Base-by-base conservation (phyloP, 2,329 filamentous ascomycete genomes). In the Cryphonectria japonica region DNA sequence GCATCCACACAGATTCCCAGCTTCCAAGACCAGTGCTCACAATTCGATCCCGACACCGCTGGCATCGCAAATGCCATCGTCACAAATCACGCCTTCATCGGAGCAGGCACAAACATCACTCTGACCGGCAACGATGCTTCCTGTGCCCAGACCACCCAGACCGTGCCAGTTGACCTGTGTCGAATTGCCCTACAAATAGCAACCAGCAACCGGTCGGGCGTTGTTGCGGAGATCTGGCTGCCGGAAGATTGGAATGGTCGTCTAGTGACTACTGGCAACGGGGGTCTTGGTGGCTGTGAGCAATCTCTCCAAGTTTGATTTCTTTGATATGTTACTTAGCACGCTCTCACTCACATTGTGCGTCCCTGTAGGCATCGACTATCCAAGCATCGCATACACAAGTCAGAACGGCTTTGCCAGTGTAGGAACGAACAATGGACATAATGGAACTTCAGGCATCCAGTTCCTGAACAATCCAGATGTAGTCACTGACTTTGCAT, bases 401-500 rank as follows among this genome's bases (percentile, higher is more conserved):
- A 76, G 80, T 8, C 75, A 77, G 2, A 75, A 82, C 16, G 84
- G 84, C 0, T 86, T 86, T 73, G 83, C 84, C 1, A 78, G 82
- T 1, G 81, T 86, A 34, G 84, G 84, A 1, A 83, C 84, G 8
- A 86, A 87, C 75, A 86, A 85, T 43, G 85, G 85, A 34, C 85
- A 87, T 71, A 82, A 86, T 68, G 85, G 85, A 52, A 83, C 82
- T 0, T 74, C 76, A 1, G 80, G 74, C 0, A 54, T 69, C 0
- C 69, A 76, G 0, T 79, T 82, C 63, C 74, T 81, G 22, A 76
- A 82, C 46, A 81, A 82, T 68, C 75, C 79, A 0, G 82, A 82
- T 13, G 76, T 80, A 0, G 60, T 82, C 0, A 75, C 76, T 60
- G 82, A 84, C 72, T 84, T 80, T 70, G 76, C 78, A 11, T 79